Percentiles rank a stretch among this genome's conserved stretches.
These are phyloP conservation scores for Calocera cornea DNA, from an alignment of 768 basidiomycete species.

Conservation along the genomic window DNA sequence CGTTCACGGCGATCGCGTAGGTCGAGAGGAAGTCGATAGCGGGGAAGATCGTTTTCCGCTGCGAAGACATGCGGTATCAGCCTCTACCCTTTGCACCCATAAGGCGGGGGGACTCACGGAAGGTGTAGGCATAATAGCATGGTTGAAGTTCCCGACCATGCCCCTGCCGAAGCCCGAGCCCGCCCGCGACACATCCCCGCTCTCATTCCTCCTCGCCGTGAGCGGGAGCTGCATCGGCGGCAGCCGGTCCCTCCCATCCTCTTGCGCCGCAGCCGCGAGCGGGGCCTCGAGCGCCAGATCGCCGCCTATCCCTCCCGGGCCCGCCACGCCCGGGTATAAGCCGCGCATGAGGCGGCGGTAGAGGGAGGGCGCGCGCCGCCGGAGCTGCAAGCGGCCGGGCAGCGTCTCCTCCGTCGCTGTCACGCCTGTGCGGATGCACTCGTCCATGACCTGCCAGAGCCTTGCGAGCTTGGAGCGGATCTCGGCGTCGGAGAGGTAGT, in stretches of 20 bases:
- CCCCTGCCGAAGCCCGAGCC: background rate
- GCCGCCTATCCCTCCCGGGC: conserved; percentile 14
- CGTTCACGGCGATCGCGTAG: conserved; percentile 90
- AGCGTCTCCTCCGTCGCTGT: conserved; percentile 63
- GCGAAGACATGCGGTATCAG: conserved; percentile 9
- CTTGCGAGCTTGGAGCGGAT: conserved; percentile 63
- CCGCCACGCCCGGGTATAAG: conserved; percentile 39
- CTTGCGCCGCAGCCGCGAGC: too few species aligned
- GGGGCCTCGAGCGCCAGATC: background rate
- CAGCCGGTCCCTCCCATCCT: background rate
- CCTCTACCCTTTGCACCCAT: background rate
- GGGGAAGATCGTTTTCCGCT: conserved; percentile 79
- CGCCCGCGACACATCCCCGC: background rate
- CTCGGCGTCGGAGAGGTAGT: conserved; percentile 59
- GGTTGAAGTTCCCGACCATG: background rate
- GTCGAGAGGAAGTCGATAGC: conserved; percentile 88
- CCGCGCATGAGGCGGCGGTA: conserved; percentile 84
- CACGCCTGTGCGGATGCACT: conserved; percentile 76
- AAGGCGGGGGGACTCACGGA: background rate
- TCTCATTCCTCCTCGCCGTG: background rate
- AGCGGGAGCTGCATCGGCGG: background rate
- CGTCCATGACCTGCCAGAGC: conserved; percentile 88
- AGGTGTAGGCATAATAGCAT: background rate
- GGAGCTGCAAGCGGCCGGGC: conserved; percentile 69
- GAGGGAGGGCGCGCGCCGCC: conserved; percentile 74